phyloP scores from a whole-genome alignment of 192 early-diverging fungal species.

The Funneliformis mosseae region DNA sequence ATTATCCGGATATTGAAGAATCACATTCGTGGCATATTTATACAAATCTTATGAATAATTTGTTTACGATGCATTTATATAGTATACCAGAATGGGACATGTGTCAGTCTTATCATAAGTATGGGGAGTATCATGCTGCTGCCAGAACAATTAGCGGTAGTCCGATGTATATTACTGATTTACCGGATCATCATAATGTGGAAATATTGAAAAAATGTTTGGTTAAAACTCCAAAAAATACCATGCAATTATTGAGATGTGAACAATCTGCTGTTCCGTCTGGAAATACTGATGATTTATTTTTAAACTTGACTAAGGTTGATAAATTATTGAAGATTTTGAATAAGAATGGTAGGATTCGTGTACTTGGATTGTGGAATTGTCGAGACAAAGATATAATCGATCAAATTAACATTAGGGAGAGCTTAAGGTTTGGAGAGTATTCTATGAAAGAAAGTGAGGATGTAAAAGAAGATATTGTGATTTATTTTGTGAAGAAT shows the following conservation, averaged over 20 bases:
- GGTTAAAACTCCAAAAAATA: background rate
- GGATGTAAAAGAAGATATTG: background rate
- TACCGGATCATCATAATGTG: conserved; percentile 27
- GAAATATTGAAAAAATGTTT: conserved; percentile 9
- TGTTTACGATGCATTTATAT: conserved; percentile 46
- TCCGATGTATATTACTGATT: conserved; percentile 59
- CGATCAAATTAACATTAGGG: background rate
- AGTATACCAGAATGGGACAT: conserved; percentile 56
- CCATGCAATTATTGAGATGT: conserved; percentile 22
- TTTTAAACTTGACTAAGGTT: conserved; percentile 28
- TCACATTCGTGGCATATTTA: conserved; percentile 62
- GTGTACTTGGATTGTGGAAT: conserved; percentile 34
- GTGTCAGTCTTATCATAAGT: conserved; percentile 52
- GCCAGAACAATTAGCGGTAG: conserved; percentile 55
- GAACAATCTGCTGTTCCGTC: conserved; percentile 25
- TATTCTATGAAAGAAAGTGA: background rate
- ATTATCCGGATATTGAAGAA: conserved; percentile 47
- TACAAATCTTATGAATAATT: conserved; percentile 52
- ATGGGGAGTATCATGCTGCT: conserved; percentile 52
- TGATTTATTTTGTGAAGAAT: background rate
- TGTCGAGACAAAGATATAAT: background rate
- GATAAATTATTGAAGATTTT: conserved; percentile 23
- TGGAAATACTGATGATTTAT: conserved; percentile 25
- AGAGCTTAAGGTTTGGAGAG: background rate
- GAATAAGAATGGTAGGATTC: conserved; percentile 26